Evolutionary conservation across 1,284 basidiomycete genomes (phyloP).

Genomic region (Inonotus hispidus): DNA sequence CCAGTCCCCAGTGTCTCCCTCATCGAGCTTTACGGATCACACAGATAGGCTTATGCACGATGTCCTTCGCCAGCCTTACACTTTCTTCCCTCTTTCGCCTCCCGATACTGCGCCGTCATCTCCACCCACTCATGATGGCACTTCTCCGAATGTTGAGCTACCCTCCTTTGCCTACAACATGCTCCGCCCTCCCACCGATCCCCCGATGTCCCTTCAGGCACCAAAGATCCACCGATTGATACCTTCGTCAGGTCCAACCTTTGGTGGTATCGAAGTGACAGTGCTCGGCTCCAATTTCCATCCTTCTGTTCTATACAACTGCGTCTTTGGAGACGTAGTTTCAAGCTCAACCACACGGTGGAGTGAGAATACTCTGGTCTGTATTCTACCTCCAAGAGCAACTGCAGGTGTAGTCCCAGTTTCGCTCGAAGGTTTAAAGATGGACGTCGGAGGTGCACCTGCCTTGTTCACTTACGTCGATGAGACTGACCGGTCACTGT

Average conservation of each 20-base stretch:
- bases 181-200: slow-evolving; percentile 7
- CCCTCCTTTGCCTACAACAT: slow-evolving; percentile 11
- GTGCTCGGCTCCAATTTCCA: slow-evolving; percentile 89
- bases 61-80: neutral
- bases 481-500: slow-evolving; percentile 83
- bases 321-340: slow-evolving; percentile 82
- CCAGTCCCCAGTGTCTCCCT: slow-evolving; percentile 10
- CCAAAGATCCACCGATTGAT: slow-evolving; percentile 83
- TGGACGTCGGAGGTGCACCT: slow-evolving; percentile 43
- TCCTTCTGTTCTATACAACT: slow-evolving; percentile 60
- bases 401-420: slow-evolving; percentile 88
- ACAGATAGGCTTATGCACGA: slow-evolving; percentile 15
- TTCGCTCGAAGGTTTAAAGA: slow-evolving; percentile 70
- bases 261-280: slow-evolving; percentile 94
- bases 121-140: slow-evolving; percentile 11
- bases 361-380: slow-evolving; percentile 93
- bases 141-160: slow-evolving; percentile 10
- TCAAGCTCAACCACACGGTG: slow-evolving; percentile 86
- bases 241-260: slow-evolving; percentile 86
- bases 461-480: slow-evolving; percentile 87
- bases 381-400: slow-evolving; percentile 82
- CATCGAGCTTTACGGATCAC: slow-evolving; percentile 9
- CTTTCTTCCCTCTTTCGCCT: slow-evolving; percentile 18
- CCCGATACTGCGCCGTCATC: slow-evolving; percentile 22
- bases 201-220: slow-evolving; percentile 41